These are phyloP conservation scores for Fomitopsis palustris DNA, from an alignment of 1,284 basidiomycete species.

Conservation along the genomic window DNA sequence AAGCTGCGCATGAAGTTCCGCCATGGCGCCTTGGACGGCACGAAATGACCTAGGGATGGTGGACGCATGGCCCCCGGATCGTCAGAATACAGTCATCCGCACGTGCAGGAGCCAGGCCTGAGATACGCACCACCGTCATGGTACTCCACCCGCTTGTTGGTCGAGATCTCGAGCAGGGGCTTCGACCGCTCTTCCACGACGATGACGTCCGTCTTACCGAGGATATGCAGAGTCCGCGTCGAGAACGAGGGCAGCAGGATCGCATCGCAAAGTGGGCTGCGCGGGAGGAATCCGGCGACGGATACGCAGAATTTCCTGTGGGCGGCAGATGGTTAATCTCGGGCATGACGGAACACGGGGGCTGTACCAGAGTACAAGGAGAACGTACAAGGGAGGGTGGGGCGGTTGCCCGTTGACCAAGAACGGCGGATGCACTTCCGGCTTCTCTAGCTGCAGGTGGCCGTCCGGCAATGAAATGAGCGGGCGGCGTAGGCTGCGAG, in stretches of 20 bases:
- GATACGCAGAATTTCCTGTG: slow-evolving; percentile 66
- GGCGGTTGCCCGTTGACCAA: slow-evolving; percentile 60
- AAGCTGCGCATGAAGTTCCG: slow-evolving; percentile 63
- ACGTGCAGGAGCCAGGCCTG: not conserved
- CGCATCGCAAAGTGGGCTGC: slow-evolving; percentile 44
- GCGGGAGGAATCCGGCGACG: slow-evolving; percentile 64
- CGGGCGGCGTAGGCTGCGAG: slow-evolving; percentile 47
- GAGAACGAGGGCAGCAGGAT: slow-evolving; percentile 56
- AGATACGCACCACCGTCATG: slow-evolving; percentile 66
- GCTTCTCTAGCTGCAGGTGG: slow-evolving; percentile 44
- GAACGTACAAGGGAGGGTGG: slow-evolving; percentile 61
- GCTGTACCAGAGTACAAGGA: slow-evolving; percentile 2
- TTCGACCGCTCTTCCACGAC: slow-evolving; percentile 72
- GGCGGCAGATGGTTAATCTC: not conserved
- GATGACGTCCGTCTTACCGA: slow-evolving; percentile 80
- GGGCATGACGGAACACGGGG: not conserved
- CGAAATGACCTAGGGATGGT: slow-evolving; percentile 68
- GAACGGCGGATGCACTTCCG: slow-evolving; percentile 60
- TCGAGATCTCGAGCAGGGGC: slow-evolving; percentile 56
- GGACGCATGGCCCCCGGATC: not conserved
- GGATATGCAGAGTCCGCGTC: slow-evolving; percentile 79
- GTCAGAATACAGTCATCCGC: not conserved
- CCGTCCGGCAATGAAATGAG: not conserved
- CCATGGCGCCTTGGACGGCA: slow-evolving; percentile 74
- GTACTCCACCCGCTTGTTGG: slow-evolving; percentile 59